Evolutionary conservation across 768 basidiomycete genomes (phyloP).

Genomic region (Mycena amicta): DNA sequence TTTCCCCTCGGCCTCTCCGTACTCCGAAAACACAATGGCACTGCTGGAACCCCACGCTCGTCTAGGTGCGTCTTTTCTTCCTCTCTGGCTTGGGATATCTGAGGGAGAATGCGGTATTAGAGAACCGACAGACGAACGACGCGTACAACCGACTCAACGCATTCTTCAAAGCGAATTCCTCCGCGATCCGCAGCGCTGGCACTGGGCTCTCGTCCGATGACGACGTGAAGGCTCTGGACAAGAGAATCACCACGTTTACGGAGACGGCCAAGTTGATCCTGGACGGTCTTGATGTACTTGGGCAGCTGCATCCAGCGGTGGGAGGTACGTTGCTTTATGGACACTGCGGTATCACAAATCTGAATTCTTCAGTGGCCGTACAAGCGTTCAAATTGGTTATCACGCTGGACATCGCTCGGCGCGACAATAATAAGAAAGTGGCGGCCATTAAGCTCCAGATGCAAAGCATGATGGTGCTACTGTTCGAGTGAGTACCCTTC

Average conservation of each 20-base stretch:
- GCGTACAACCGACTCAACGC: slow-evolving; percentile 16
- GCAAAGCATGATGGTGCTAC: slow-evolving; percentile 47
- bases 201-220: neutral
- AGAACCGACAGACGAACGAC: slow-evolving; percentile 6
- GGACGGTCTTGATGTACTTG: slow-evolving; percentile 4
- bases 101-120: too few species aligned
- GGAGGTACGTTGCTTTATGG: slow-evolving; percentile 2
- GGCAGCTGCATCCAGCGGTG: slow-evolving; percentile 6
- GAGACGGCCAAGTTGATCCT: neutral
- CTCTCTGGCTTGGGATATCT: too few species aligned
- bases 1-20: too few species aligned
- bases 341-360: neutral
- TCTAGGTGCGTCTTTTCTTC: too few species aligned
- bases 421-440: slow-evolving; percentile 55
- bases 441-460: slow-evolving; percentile 49
- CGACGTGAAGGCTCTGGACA: neutral
- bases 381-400: slow-evolving; percentile 53
- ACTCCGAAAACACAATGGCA: too few species aligned
- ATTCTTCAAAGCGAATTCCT: slow-evolving; percentile 11
- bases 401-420: slow-evolving; percentile 48
- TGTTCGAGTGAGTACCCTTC: slow-evolving; percentile 39
- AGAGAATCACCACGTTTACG: neutral
- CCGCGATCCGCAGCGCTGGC: neutral
- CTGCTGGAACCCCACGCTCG: too few species aligned
- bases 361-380: slow-evolving; percentile 41